Conservation (phyloP, 306 rosid species). For the Lathyrus aphaca region DNA sequence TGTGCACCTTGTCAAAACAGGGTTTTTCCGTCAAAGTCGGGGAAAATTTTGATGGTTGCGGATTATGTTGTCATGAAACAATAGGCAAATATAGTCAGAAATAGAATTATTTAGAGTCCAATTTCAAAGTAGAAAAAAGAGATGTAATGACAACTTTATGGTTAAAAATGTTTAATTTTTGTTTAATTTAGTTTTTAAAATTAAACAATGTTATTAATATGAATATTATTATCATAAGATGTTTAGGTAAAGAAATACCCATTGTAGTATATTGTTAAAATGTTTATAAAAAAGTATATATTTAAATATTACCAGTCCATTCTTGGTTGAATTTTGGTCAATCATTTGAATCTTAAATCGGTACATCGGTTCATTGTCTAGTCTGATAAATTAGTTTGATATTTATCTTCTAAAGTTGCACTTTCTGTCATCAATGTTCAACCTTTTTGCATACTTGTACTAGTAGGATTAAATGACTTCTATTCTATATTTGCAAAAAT, state of each 20-base stretch:
- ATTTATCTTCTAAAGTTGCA: not conserved
- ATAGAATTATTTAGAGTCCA: not conserved
- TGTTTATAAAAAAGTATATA: not conserved
- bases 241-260: not conserved
- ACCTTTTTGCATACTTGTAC: slow-evolving; percentile 23
- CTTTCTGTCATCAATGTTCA: slow-evolving; percentile 7
- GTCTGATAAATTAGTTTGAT: not conserved
- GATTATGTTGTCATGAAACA: not conserved
- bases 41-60: too few species aligned
- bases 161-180: not conserved
- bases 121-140: slow-evolving; percentile 11
- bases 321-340: not conserved
- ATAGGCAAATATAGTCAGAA: not conserved
- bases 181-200: not conserved
- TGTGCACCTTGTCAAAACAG: too few species aligned
- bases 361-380: not conserved
- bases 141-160: not conserved
- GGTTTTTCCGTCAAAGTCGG: too few species aligned
- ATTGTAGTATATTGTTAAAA: not conserved
- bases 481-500: slow-evolving; percentile 21
- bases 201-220: not conserved
- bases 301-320: not conserved
- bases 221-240: not conserved
- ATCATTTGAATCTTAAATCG: not conserved
- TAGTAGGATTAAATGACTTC: slow-evolving; percentile 1